Conservation (phyloP, 2,329 filamentous ascomycete genomes). For the Thielaviopsis euricoi region DNA sequence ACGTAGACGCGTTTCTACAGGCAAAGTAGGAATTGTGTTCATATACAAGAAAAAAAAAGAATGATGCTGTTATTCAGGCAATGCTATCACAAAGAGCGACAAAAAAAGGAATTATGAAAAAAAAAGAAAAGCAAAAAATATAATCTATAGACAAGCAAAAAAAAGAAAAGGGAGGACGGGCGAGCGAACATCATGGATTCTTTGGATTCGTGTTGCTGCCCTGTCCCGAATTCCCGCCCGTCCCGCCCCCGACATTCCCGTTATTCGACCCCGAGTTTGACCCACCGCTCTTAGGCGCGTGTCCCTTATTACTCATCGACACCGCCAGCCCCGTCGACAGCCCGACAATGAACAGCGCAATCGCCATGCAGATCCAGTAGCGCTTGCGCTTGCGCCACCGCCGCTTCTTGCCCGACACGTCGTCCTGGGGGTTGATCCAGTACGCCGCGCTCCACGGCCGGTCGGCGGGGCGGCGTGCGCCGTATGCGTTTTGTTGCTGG, state of each 20-base stretch:
- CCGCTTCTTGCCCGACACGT: not conserved
- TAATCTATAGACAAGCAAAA: not conserved
- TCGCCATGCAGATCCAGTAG: constrained; percentile 9
- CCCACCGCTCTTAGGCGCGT: not conserved
- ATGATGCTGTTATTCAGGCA: not conserved
- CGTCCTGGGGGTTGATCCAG: constrained; percentile 7
- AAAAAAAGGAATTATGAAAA: not conserved
- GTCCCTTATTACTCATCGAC: constrained; percentile 8
- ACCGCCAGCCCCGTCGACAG: constrained; percentile 10
- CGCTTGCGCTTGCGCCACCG: constrained; percentile 8
- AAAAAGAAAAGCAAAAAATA: not conserved
- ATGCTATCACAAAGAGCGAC: not conserved
- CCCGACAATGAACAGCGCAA: constrained; percentile 8
- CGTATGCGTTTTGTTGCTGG: not conserved
- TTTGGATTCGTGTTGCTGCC: not conserved
- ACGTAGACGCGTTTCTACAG: not conserved
- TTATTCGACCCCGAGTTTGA: not conserved
- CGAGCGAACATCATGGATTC: not conserved
- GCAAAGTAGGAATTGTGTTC: not conserved
- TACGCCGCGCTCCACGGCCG: constrained; percentile 10
- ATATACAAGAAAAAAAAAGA: not conserved
- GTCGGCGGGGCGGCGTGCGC: not conserved
- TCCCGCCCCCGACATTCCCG: not conserved
- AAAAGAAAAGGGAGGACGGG: not conserved
- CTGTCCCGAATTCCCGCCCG: not conserved